A percentile compares a stretch with the other conserved stretches of the same genome.
Conservation (phyloP, 108 stramenopile species). For the Skeletonema potamos region DNA sequence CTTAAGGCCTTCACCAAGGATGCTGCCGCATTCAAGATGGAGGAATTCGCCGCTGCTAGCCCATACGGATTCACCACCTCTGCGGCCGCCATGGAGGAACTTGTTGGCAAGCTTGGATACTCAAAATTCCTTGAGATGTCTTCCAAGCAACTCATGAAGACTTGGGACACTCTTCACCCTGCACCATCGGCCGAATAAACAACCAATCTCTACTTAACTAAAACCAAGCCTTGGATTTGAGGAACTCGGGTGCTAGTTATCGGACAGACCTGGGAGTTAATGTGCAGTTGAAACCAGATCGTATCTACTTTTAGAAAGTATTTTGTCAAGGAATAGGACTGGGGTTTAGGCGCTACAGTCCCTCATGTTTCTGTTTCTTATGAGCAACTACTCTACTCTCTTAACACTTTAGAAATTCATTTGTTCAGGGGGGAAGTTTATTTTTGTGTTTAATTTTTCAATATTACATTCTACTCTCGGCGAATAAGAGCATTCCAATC, state of each 20-base stretch:
- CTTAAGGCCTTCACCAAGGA: constrained; percentile 92
- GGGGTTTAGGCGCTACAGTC: neutral
- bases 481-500: neutral
- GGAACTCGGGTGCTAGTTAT: neutral
- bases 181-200: constrained; percentile 49
- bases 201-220: constrained; percentile 2
- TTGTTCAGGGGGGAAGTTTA: constrained; percentile 5
- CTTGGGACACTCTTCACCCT: constrained; percentile 72
- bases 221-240: neutral
- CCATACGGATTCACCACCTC: constrained; percentile 60
- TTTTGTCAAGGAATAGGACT: neutral
- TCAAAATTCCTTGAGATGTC: constrained; percentile 77
- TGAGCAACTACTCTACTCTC: constrained; percentile 13
- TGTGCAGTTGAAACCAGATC: neutral
- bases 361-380: neutral
- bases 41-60: constrained; percentile 66
- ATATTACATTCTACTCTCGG: neutral
- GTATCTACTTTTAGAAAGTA: constrained; percentile 1
- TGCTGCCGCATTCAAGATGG: constrained; percentile 87
- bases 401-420: constrained; percentile 19
- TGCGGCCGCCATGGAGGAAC: constrained; percentile 68
- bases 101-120: constrained; percentile 83
- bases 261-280: neutral
- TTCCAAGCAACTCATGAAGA: constrained; percentile 76
- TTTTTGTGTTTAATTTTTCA: neutral